Evolutionary conservation across 331 rosid genomes (phyloP).

Genomic region (Acacia concinna): DNA sequence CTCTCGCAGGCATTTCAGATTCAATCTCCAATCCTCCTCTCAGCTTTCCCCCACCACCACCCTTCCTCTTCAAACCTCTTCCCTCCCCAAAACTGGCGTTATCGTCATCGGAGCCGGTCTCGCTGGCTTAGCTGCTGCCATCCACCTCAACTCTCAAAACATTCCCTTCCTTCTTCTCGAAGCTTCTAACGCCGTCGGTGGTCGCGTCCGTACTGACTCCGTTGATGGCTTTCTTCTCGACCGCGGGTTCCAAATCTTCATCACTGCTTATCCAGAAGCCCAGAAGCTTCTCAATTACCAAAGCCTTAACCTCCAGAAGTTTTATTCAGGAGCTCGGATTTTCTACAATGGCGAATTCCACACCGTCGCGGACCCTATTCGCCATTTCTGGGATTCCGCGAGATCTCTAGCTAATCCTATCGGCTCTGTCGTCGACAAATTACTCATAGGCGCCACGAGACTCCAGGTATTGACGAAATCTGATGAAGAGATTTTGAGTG

Average conservation of each 20-base stretch:
- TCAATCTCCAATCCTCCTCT: slow-evolving; percentile 39
- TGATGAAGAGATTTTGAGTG: slow-evolving; percentile 38
- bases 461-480: slow-evolving; percentile 44
- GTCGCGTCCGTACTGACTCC: slow-evolving; percentile 56
- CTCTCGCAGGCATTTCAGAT: neutral
- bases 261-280: slow-evolving; percentile 69
- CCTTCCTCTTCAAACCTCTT: slow-evolving; percentile 11
- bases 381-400: slow-evolving; percentile 53
- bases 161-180: slow-evolving; percentile 56
- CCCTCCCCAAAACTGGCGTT: slow-evolving; percentile 33
- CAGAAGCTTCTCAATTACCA: slow-evolving; percentile 49
- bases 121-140: slow-evolving; percentile 61
- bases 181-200: slow-evolving; percentile 57
- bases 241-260: slow-evolving; percentile 70
- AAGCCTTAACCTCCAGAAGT: slow-evolving; percentile 44
- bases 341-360: slow-evolving; percentile 50
- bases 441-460: slow-evolving; percentile 51
- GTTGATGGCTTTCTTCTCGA: slow-evolving; percentile 57
- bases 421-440: slow-evolving; percentile 51
- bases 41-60: neutral
- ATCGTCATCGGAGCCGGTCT: slow-evolving; percentile 61
- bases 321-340: slow-evolving; percentile 54
- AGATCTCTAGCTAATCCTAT: slow-evolving; percentile 50
- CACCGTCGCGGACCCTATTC: slow-evolving; percentile 59
- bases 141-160: slow-evolving; percentile 48